phyloP scores from a whole-genome alignment of 345 rosid species.

The thale cress (Arabidopsis thaliana) region DNA sequence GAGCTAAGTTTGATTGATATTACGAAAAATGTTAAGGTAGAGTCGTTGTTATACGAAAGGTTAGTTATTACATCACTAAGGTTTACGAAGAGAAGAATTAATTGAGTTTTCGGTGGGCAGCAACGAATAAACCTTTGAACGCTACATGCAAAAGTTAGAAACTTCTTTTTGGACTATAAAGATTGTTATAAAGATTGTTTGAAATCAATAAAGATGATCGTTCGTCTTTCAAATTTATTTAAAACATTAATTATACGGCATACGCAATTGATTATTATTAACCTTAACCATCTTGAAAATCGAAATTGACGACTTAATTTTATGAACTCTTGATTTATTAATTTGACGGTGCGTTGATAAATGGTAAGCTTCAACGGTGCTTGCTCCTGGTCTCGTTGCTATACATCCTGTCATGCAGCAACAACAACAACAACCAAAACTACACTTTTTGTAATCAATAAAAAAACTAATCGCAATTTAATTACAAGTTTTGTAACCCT shows the following conservation, averaged over 20 bases:
- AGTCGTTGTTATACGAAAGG: no score
- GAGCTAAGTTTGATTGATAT: no score
- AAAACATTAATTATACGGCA: background rate
- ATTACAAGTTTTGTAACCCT: background rate
- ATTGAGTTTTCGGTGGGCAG: no score
- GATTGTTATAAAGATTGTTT: no score
- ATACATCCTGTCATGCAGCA: conserved; percentile 68
- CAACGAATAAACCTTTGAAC: no score
- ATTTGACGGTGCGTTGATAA: conserved; percentile 4
- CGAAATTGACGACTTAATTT: background rate
- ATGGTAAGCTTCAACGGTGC: conserved; percentile 41
- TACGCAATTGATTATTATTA: background rate
- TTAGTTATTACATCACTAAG: no score
- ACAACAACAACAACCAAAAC: background rate
- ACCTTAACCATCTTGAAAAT: conserved; percentile 19
- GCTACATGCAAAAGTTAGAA: background rate
- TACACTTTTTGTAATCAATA: background rate
- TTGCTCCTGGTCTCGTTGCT: conserved; percentile 85
- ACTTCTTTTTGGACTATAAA: background rate
- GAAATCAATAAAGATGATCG: no score
- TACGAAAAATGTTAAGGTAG: no score
- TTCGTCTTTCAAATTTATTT: background rate
- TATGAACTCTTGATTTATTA: conserved; percentile 10
- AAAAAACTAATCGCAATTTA: background rate
- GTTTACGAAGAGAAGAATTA: no score